A percentile compares a stretch with the other conserved stretches of the same genome.
phyloP scores from a whole-genome alignment of 306 rosid species.

The Medicago truncatula region DNA sequence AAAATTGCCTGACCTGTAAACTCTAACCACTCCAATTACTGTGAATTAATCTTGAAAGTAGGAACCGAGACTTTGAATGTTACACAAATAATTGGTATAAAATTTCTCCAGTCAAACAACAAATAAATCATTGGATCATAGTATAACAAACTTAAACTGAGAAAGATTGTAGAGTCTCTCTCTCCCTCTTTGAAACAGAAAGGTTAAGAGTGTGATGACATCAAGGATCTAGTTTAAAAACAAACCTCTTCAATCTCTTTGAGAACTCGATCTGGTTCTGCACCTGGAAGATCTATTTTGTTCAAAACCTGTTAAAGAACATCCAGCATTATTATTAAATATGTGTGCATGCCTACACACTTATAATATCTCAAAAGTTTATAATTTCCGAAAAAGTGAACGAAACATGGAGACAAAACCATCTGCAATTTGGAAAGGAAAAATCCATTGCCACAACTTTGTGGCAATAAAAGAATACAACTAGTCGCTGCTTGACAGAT shows the following conservation, averaged over 20 bases:
- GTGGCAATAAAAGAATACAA: slow-evolving; percentile 15
- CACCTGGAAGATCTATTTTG: slow-evolving; percentile 98
- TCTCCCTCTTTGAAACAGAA: slow-evolving; percentile 30
- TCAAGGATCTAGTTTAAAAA: slow-evolving; percentile 38
- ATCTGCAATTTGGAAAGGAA: slow-evolving; percentile 33
- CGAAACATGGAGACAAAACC: slow-evolving; percentile 14
- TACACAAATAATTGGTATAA: slow-evolving; percentile 9
- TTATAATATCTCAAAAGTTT: slow-evolving; percentile 17
- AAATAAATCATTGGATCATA: slow-evolving; percentile 11
- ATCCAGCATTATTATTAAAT: slow-evolving; percentile 35
- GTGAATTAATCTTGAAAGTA: slow-evolving; percentile 14
- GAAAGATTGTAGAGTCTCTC: slow-evolving; percentile 23
- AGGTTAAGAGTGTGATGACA: slow-evolving; percentile 29
- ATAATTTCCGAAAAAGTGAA: slow-evolving; percentile 17
- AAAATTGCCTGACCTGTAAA: slow-evolving; percentile 1
- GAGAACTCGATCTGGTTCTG: slow-evolving; percentile 84
- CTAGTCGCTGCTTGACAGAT: slow-evolving; percentile 23
- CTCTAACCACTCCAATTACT: slow-evolving; percentile 27
- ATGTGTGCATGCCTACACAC: background rate
- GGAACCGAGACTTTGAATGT: slow-evolving; percentile 17
- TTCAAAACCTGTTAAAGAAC: slow-evolving; percentile 74
- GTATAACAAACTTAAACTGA: slow-evolving; percentile 24
- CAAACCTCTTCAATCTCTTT: slow-evolving; percentile 90
- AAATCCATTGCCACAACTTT: slow-evolving; percentile 8
- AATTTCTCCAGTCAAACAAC: slow-evolving; percentile 3